Evolutionary conservation across 2,329 filamentous ascomycete species (phyloP).

Genomic region (Cladophialophora chaetospira): DNA sequence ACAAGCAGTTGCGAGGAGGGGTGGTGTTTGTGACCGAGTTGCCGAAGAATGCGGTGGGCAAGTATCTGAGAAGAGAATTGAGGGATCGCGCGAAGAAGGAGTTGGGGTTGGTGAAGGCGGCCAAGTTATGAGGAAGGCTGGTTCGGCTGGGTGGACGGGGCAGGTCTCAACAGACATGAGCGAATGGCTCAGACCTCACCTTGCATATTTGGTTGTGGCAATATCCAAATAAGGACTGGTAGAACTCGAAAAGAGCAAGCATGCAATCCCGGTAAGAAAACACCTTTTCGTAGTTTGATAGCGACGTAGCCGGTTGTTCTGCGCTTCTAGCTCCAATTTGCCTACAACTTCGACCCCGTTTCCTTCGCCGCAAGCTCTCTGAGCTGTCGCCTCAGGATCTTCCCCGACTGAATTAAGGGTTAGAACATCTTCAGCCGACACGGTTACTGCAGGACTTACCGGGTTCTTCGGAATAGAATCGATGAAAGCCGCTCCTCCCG

Average conservation of each 20-base stretch:
- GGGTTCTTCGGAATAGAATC: slow-evolving; percentile 50
- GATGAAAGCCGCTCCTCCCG: slow-evolving; percentile 50
- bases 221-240: no score
- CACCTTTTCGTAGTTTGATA: background rate
- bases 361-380: slow-evolving; percentile 19
- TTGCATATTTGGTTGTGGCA: no score
- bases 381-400: slow-evolving; percentile 45
- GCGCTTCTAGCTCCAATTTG: no score
- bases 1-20: slow-evolving; percentile 33
- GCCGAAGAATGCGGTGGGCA: slow-evolving; percentile 33
- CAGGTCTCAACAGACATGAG: no score
- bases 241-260: no score
- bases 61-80: slow-evolving; percentile 31
- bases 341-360: slow-evolving; percentile 13
- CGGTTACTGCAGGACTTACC: no score
- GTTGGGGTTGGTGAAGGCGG: slow-evolving; percentile 21
- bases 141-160: no score
- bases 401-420: slow-evolving; percentile 41
- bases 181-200: no score
- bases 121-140: slow-evolving; percentile 10
- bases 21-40: slow-evolving; percentile 31
- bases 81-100: slow-evolving; percentile 31
- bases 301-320: background rate
- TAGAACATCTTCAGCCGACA: no score
- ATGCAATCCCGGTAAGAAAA: no score